Percentiles rank a stretch among this genome's conserved stretches.
Conservation (phyloP, 2,329 filamentous ascomycete genomes). For the Aspergillus sojae region DNA sequence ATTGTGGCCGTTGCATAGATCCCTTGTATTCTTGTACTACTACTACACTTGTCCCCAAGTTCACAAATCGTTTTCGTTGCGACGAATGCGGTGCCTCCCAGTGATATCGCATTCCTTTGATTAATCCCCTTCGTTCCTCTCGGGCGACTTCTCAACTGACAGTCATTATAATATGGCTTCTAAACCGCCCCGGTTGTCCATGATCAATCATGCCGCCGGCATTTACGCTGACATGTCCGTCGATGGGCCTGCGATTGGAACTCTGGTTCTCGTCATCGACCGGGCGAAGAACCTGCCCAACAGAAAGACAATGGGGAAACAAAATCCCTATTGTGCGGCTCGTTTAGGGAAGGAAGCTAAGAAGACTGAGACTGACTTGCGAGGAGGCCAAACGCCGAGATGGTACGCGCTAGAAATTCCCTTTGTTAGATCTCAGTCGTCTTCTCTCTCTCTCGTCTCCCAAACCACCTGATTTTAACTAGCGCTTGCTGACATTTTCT, state of each 20-base stretch:
- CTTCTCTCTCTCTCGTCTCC: neutral
- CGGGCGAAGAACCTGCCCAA: conserved; percentile 97
- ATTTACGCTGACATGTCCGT: conserved; percentile 94
- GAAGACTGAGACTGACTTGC: conserved; percentile 91
- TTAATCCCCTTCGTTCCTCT: neutral
- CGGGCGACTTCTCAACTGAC: neutral
- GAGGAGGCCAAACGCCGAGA: conserved; percentile 91
- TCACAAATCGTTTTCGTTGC: neutral
- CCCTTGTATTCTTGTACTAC: neutral
- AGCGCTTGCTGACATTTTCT: conserved; percentile 18
- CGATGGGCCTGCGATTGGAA: conserved; percentile 91
- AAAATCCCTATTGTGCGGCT: conserved; percentile 95
- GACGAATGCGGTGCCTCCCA: neutral
- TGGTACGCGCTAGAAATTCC: conserved; percentile 64
- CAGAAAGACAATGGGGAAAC: conserved; percentile 95
- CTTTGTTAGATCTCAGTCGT: neutral
- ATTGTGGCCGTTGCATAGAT: neutral
- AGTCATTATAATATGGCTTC: conserved; percentile 19
- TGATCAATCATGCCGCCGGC: conserved; percentile 78
- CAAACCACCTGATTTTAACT: too few relatives aligned
- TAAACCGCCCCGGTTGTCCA: conserved; percentile 57
- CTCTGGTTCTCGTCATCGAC: conserved; percentile 87
- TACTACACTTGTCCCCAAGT: neutral
- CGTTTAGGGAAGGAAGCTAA: conserved; percentile 94
- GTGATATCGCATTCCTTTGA: neutral